A percentile compares a stretch with the other conserved stretches of the same genome.
phyloP scores from a whole-genome alignment of 202 grass and related monocot species.

The Eragrostis tef region DNA sequence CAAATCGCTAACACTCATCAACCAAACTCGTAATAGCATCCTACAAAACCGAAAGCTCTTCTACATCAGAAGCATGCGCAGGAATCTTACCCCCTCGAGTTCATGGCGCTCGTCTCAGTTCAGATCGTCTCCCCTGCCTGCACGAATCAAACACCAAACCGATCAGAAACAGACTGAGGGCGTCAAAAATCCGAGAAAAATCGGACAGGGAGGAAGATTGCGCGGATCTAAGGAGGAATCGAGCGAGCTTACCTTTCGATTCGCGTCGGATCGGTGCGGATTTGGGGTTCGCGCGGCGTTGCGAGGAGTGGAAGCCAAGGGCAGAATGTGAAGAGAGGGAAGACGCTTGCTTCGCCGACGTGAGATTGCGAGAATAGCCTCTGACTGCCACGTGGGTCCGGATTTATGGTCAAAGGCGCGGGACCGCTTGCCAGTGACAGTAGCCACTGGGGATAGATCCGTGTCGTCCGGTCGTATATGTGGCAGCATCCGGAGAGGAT shows the following conservation, averaged over 20 bases:
- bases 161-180: constrained; percentile 22
- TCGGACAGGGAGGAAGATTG: neutral
- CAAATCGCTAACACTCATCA: constrained; percentile 7
- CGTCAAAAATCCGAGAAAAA: neutral
- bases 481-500: neutral
- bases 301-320: constrained; percentile 22
- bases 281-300: constrained; percentile 29
- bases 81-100: constrained; percentile 71
- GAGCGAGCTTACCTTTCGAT: constrained; percentile 25
- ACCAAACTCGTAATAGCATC: constrained; percentile 28
- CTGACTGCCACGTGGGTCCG: constrained; percentile 36
- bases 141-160: constrained; percentile 17
- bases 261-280: constrained; percentile 24
- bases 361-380: neutral
- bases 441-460: fast-evolving
- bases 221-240: neutral
- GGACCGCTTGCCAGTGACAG: constrained; percentile 31
- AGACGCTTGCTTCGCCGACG: constrained; percentile 16
- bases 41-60: neutral
- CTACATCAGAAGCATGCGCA: neutral
- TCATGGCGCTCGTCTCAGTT: constrained; percentile 49
- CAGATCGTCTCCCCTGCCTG: constrained; percentile 17
- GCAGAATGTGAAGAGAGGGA: neutral
- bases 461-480: neutral
- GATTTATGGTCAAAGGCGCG: fast-evolving